Evolutionary conservation across 2,329 filamentous ascomycete species (phyloP), one percentile per base, ranked within the genome.

Genomic region (Drechslerella coelobrocha): DNA sequence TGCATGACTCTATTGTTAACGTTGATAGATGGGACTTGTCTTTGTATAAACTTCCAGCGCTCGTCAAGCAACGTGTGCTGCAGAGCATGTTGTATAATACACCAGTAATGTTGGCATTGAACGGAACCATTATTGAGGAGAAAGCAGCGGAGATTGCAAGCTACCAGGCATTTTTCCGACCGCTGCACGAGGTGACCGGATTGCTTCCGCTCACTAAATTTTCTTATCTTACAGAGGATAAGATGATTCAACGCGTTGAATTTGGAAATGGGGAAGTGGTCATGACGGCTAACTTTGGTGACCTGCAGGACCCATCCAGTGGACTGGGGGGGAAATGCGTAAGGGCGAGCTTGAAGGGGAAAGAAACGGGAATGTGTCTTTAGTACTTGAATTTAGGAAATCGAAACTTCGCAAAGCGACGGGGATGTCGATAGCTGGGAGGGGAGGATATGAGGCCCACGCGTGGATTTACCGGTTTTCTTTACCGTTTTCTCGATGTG

Each of bases 1-100:
- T 61, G 2, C 57, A 61, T 37, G 48, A 61, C 24, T 39, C n/a
- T 23, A 48, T 61, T 14, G 57, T 61, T 2, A 61, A 61, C 23
- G 57, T 61, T 1, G 57, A 61, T 31, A 52, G 57, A 9, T 61
- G 57, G 57, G 57, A 61, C 26, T 1, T 61, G 24, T 48, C 57
- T 12, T 27, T 61, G 12, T 54, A 61, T 24, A 61, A 61, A 17
- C 53, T 61, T 21, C 57, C 57, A 19, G 57, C 31, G 1, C 4
- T 61, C 7, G 23, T 21, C 6, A 61, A 61, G 34, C 34, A 48
- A 34, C 23, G 57, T 1, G 34, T 61, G 2, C n/a, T 61, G 23
- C 47, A 45, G 23, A 31, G 34, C 8, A 61, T 61, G 57, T 27
- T 61, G 17, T 61, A 53, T 23, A 61, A 61, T 29, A 24, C 19